Conservation (phyloP, 306 rosid genomes). For the Cicer arietinum region DNA sequence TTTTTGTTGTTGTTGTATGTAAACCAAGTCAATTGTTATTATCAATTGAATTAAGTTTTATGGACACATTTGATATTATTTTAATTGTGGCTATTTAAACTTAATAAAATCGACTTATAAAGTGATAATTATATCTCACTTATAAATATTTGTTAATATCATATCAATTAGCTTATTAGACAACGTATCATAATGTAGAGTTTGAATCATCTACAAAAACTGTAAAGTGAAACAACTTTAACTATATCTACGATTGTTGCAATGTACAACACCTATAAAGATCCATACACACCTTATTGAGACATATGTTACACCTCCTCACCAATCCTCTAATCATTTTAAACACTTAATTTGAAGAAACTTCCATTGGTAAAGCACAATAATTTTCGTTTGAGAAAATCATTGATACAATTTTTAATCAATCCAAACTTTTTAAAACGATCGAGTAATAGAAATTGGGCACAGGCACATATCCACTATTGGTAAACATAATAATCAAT, state of each 20-base stretch:
- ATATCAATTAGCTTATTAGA: neutral
- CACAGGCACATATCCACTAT: conserved; percentile 57
- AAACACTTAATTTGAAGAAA: conserved; percentile 33
- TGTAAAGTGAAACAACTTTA: too few species aligned
- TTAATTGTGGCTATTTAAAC: too few species aligned
- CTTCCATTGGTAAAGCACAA: conserved; percentile 23
- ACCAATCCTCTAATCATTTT: conserved; percentile 44
- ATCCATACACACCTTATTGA: neutral
- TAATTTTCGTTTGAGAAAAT: conserved; percentile 30
- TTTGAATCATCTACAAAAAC: too few species aligned
- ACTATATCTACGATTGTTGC: too few species aligned
- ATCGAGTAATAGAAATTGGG: conserved; percentile 48
- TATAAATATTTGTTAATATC: too few species aligned
- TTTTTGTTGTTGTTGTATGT: too few species aligned
- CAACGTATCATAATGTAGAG: neutral
- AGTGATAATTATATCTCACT: too few species aligned
- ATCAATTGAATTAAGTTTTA: too few species aligned
- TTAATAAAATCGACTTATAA: too few species aligned
- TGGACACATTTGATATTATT: too few species aligned
- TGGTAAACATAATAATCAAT: conserved; percentile 59
- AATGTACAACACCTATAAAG: too few species aligned
- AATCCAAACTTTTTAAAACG: conserved; percentile 38
- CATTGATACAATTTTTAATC: conserved; percentile 42
- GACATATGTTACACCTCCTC: conserved; percentile 31
- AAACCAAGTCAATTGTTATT: too few species aligned